A percentile compares a stretch with the other conserved stretches of the same genome.
phyloP scores from a whole-genome alignment of 2,329 filamentous ascomycete species.

The Stemphylium vesicarium region DNA sequence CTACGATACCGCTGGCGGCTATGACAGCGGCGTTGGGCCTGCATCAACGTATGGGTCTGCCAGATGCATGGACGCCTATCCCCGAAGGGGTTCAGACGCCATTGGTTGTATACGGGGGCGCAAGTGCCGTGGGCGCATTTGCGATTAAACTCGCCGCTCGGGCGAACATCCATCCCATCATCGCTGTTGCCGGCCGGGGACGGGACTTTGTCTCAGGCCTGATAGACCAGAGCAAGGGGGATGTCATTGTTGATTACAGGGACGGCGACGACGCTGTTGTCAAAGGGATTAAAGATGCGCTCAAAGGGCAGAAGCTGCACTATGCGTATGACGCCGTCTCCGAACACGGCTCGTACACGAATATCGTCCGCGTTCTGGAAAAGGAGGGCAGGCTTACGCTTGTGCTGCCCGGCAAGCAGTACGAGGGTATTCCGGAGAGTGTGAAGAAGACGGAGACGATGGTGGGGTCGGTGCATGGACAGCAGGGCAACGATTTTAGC shows the following conservation, averaged over 20 bases:
- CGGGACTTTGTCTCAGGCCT: constrained; percentile 45
- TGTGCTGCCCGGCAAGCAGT: constrained; percentile 53
- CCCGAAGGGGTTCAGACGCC: constrained; percentile 24
- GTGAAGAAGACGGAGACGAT: constrained; percentile 49
- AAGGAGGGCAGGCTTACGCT: constrained; percentile 44
- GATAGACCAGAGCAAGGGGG: constrained; percentile 49
- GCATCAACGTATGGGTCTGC: constrained; percentile 51
- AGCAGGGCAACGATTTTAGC: no score
- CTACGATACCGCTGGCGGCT: constrained; percentile 55
- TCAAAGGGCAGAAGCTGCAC: constrained; percentile 53
- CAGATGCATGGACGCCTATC: constrained; percentile 47
- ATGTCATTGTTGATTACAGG: constrained; percentile 60
- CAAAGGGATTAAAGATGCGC: constrained; percentile 53
- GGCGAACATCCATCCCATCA: constrained; percentile 52
- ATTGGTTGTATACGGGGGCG: constrained; percentile 52
- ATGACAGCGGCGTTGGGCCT: constrained; percentile 57
- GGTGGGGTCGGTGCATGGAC: constrained; percentile 41
- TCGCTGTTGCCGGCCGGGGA: constrained; percentile 50
- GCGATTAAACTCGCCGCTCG: constrained; percentile 49
- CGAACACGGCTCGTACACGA: constrained; percentile 56
- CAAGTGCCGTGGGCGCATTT: constrained; percentile 51
- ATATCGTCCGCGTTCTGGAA: constrained; percentile 50
- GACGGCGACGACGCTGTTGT: constrained; percentile 55
- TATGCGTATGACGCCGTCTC: constrained; percentile 66
- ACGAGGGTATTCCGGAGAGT: constrained; percentile 50